Evolutionary conservation across 805 yeast genomes (phyloP), one percentile per base, ranked within the genome.

Genomic region (Metschnikowia rubicola): DNA sequence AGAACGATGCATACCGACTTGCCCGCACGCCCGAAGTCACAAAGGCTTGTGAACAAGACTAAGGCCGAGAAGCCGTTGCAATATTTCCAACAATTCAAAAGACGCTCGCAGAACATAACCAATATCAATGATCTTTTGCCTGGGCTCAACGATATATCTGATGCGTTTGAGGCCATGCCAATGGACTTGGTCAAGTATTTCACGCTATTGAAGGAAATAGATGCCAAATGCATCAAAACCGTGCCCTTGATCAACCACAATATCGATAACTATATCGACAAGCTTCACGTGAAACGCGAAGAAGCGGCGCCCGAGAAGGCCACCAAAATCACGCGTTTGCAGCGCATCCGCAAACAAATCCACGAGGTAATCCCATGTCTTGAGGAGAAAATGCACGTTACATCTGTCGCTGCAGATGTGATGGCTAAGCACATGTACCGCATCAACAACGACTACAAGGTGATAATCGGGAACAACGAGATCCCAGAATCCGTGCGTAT

Each of bases 361-460:
- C 74, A 71, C 52, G 96, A 88, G 48, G 74, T 92, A 46, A 81
- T 92, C 72, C 97, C 98, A 0, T 88, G 96, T 51, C 68, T 92
- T 46, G 98, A 92, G 63, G 97, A 94, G 64, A 94, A 94, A 67
- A 89, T 94, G 95, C 97, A 92, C 64, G 97, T 94, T 36, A 92
- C 97, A 4, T 84, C 92, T 1, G 84, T 88, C 35, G 97, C 97
- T 19, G 78, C 88, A 30, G 97, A 91, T 57, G 77, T 84, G 10
- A 76, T 90, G 39, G 69, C 75, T 30, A 80, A 83, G 48, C 86
- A 88, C 59, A 68, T 88, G 46, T 76, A 74, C 43, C 74, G 97
- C 43, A 75, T 94, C 53, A 87, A 91, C 61, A 80, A 85, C 55
- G 96, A 88, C 60, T 91, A 81, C 70, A 86, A 86, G 40, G 71